Percentiles rank a stretch among this genome's conserved stretches.
These are phyloP conservation scores for Mortierella sp. DNA, from an alignment of 371 early-diverging fungal genomes.

Conservation along the genomic window DNA sequence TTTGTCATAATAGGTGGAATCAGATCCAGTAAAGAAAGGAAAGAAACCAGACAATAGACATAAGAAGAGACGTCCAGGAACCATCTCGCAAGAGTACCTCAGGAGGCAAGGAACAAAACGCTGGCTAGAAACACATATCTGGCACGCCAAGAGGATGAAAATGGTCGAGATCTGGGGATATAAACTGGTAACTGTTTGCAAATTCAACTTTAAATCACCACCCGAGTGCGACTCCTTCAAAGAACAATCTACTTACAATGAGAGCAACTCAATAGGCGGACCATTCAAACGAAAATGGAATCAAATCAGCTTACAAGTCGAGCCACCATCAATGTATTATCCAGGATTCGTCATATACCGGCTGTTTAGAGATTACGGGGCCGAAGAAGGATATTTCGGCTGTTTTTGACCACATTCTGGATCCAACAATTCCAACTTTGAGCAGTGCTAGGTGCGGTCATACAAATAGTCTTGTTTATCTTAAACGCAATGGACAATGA, in stretches of 20 bases:
- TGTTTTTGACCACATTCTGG: slow-evolving; percentile 68
- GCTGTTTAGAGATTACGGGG: slow-evolving; percentile 81
- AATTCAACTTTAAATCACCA: too few species aligned
- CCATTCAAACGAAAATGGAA: slow-evolving; percentile 89
- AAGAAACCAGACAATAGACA: slow-evolving; percentile 51
- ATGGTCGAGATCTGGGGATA: slow-evolving; percentile 94
- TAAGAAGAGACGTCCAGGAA: slow-evolving; percentile 61
- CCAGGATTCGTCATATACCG: slow-evolving; percentile 88
- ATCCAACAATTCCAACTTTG: slow-evolving; percentile 73
- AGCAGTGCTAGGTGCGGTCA: slow-evolving; percentile 67
- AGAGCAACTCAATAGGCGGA: slow-evolving; percentile 62
- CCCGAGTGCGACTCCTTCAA: not conserved
- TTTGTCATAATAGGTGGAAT: slow-evolving; percentile 28
- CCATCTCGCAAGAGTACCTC: slow-evolving; percentile 65
- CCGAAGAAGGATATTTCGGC: slow-evolving; percentile 57
- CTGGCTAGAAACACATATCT: slow-evolving; percentile 98
- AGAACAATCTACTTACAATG: not conserved
- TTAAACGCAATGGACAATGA: not conserved
- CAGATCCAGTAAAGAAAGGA: slow-evolving; percentile 51
- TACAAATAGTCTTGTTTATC: not conserved
- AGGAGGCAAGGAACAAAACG: slow-evolving; percentile 74
- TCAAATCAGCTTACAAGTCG: slow-evolving; percentile 81
- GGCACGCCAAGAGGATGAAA: slow-evolving; percentile 97
- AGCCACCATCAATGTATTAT: slow-evolving; percentile 78
- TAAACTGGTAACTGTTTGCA: slow-evolving; percentile 64